These are phyloP conservation scores for Coemansia sp. DNA, from an alignment of 192 early-diverging fungal species.

Conservation along the genomic window DNA sequence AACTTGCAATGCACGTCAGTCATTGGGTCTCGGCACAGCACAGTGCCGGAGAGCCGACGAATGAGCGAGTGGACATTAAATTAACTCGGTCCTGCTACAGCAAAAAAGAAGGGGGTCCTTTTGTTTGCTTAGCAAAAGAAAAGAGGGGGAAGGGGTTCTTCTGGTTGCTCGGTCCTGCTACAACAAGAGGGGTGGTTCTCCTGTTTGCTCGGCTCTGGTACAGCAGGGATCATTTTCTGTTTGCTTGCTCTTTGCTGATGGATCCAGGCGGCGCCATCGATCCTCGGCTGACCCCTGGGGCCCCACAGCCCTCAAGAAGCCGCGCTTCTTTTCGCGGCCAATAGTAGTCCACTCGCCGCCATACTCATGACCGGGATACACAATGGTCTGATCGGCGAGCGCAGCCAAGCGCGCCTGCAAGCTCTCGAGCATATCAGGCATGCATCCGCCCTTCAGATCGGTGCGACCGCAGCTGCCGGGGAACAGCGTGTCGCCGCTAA, in stretches of 20 bases:
- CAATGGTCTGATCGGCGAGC: slow-evolving; percentile 66
- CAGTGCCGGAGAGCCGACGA: too few species aligned
- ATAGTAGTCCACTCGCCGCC: slow-evolving; percentile 87
- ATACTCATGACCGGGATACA: slow-evolving; percentile 94
- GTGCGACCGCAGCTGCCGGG: slow-evolving; percentile 77
- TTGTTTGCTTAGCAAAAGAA: too few species aligned
- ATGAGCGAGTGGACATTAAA: too few species aligned
- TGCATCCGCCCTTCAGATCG: slow-evolving; percentile 80
- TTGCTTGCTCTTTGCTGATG: neutral
- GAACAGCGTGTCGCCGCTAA: slow-evolving; percentile 90
- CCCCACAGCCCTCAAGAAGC: slow-evolving; percentile 35
- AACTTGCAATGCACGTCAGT: too few species aligned
- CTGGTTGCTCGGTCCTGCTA: too few species aligned
- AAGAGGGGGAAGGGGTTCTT: too few species aligned
- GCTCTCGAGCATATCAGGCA: slow-evolving; percentile 69
- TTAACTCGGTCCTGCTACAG: too few species aligned
- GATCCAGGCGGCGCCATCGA: slow-evolving; percentile 21
- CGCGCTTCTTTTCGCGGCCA: slow-evolving; percentile 59
- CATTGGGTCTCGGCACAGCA: too few species aligned
- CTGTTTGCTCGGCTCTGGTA: too few species aligned
- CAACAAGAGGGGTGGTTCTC: too few species aligned
- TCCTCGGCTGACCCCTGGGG: slow-evolving; percentile 22
- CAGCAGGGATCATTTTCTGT: neutral
- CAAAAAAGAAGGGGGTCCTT: slow-evolving; percentile 3
- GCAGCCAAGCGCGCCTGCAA: slow-evolving; percentile 62